Evolutionary conservation across 1,139 yeast species (phyloP).

Genomic region (Meyerozyma sp.): DNA sequence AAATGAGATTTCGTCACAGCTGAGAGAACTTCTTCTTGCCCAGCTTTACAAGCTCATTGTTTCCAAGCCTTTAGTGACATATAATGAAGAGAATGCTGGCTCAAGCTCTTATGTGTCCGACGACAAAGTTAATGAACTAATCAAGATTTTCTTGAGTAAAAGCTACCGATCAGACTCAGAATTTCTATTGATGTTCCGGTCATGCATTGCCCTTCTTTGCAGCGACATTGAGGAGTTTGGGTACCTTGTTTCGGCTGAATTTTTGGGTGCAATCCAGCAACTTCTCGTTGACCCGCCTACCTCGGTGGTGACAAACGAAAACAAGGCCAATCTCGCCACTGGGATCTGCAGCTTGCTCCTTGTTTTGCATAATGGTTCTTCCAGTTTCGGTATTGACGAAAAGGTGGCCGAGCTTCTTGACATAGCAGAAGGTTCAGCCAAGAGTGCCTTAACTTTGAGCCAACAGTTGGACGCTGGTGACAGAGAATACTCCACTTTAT

Average conservation of each 20-base stretch:
- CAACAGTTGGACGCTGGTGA: conserved; percentile 35
- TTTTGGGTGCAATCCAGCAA: conserved; percentile 28
- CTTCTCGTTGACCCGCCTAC: conserved; percentile 32
- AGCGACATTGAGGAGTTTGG: conserved; percentile 52
- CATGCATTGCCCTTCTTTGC: conserved; percentile 37
- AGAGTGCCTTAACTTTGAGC: conserved; percentile 29
- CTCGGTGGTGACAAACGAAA: conserved; percentile 29
- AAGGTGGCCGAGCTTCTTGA: conserved; percentile 39
- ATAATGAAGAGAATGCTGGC: conserved; percentile 33
- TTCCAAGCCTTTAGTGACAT: conserved; percentile 34
- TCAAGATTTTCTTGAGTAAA: conserved; percentile 24
- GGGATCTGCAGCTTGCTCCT: conserved; percentile 42
- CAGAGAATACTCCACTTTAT: conserved; percentile 39
- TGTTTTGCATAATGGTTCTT: conserved; percentile 43
- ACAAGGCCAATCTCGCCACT: conserved; percentile 36
- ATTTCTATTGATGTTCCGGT: conserved; percentile 36
- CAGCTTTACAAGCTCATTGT: conserved; percentile 46
- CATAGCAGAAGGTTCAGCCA: conserved; percentile 39
- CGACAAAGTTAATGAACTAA: conserved; percentile 28
- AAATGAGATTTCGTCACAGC: conserved; percentile 40
- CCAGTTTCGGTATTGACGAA: conserved; percentile 47
- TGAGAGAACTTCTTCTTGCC: conserved; percentile 48
- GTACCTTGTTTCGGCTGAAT: conserved; percentile 34
- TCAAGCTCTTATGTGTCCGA: conserved; percentile 31
- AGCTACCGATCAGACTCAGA: conserved; percentile 40